A percentile compares a stretch with the other conserved stretches of the same genome.
These are phyloP conservation scores for Aspergillus flavus DNA, from an alignment of 2,329 filamentous ascomycete genomes.

Conservation along the genomic window DNA sequence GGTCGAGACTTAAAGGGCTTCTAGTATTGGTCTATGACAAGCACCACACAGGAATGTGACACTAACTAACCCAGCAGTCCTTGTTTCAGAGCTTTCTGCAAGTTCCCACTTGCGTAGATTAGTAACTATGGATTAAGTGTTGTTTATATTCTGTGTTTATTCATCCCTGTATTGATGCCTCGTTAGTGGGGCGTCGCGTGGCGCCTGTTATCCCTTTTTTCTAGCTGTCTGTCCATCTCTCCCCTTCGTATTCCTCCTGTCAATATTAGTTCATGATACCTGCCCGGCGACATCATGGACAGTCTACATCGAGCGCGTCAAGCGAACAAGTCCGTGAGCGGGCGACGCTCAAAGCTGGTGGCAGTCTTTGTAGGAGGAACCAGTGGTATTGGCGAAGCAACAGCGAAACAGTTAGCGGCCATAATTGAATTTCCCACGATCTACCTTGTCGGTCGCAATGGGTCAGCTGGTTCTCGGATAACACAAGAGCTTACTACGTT, in stretches of 20 bases:
- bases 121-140: background rate
- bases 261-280: background rate
- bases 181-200: background rate
- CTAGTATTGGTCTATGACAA: too few species aligned
- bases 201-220: background rate
- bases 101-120: background rate
- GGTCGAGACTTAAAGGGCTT: too few species aligned
- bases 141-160: background rate
- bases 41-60: too few species aligned
- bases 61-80: too few species aligned
- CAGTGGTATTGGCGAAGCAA: constrained; percentile 53
- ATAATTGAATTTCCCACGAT: constrained; percentile 40
- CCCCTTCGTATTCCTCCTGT: background rate
- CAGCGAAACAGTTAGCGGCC: constrained; percentile 49
- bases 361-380: constrained; percentile 57
- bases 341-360: constrained; percentile 24
- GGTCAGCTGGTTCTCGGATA: constrained; percentile 46
- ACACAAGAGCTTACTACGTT: constrained; percentile 44
- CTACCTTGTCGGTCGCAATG: constrained; percentile 53
- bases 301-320: background rate
- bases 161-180: background rate
- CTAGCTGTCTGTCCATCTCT: background rate
- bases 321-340: background rate
- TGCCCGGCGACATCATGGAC: background rate
- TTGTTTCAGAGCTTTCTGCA: too few species aligned